Conservation (phyloP, 345 rosid species). For the Populus nigra region DNA sequence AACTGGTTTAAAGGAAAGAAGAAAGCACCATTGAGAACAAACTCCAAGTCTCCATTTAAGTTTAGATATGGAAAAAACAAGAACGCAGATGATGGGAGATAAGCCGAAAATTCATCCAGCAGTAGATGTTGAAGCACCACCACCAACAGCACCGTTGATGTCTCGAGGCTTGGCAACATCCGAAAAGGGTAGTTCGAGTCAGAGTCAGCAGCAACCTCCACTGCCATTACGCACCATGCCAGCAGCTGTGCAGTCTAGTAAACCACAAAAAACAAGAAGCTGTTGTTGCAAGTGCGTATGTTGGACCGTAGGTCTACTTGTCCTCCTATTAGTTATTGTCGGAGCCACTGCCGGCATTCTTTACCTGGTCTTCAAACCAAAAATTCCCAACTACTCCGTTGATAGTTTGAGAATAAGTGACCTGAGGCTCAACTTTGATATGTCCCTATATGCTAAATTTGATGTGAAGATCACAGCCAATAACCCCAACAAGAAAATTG, state of each 20-base stretch:
- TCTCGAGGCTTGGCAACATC: slow-evolving; percentile 26
- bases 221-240: slow-evolving; percentile 20
- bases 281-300: slow-evolving; percentile 66
- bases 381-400: slow-evolving; percentile 66
- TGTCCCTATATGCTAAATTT: slow-evolving; percentile 61
- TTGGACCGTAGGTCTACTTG: slow-evolving; percentile 50
- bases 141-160: slow-evolving; percentile 32
- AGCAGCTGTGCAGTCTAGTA: slow-evolving; percentile 9
- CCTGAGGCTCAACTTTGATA: slow-evolving; percentile 62
- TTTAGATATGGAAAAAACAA: neutral
- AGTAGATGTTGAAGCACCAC: slow-evolving; percentile 33
- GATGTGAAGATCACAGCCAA: slow-evolving; percentile 73
- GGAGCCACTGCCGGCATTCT: slow-evolving; percentile 50
- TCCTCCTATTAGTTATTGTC: slow-evolving; percentile 37
- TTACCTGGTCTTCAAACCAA: slow-evolving; percentile 68
- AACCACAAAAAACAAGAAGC: slow-evolving; percentile 21
- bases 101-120: slow-evolving; percentile 49
- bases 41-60: neutral
- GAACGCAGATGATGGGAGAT: slow-evolving; percentile 36
- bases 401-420: slow-evolving; percentile 60
- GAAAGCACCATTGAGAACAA: neutral
- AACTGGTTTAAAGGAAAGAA: neutral
- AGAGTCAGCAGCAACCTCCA: slow-evolving; percentile 6
- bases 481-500: slow-evolving; percentile 79
- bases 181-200: slow-evolving; percentile 23